These are phyloP conservation scores for Gypsophila paniculata DNA, from an alignment of 179 eudicot species.

Conservation along the genomic window DNA sequence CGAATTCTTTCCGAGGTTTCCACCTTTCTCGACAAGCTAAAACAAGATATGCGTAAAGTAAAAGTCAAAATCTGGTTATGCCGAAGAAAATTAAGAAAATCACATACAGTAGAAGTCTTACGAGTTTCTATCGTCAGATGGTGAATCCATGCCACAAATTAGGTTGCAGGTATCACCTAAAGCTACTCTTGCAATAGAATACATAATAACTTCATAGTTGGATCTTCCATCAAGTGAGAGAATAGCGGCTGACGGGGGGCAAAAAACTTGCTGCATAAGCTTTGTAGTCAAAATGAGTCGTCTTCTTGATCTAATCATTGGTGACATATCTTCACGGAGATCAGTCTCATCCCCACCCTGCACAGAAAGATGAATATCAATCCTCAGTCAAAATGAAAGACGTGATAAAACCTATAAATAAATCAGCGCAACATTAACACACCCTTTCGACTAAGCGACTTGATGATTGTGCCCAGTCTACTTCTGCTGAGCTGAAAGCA, in stretches of 20 bases:
- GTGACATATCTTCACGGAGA: constrained; percentile 41
- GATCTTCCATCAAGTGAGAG: constrained; percentile 62
- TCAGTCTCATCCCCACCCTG: constrained; percentile 68
- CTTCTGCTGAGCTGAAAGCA: constrained; percentile 58
- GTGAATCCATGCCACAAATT: constrained; percentile 27
- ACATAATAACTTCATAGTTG: constrained; percentile 45
- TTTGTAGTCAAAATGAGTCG: constrained; percentile 72
- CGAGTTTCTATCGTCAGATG: constrained; percentile 36
- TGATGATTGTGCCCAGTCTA: constrained; percentile 61
- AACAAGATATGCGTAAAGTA: constrained; percentile 11
- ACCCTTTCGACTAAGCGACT: constrained; percentile 71
- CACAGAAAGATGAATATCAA: not conserved
- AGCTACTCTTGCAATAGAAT: constrained; percentile 54
- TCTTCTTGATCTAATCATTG: constrained; percentile 50
- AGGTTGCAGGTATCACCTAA: constrained; percentile 72
- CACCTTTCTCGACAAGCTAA: constrained; percentile 40
- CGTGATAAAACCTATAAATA: not conserved
- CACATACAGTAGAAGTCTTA: constrained; percentile 35
- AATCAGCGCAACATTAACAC: constrained; percentile 13
- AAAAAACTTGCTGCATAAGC: constrained; percentile 80
- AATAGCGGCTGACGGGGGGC: constrained; percentile 50
- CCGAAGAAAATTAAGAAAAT: not conserved
- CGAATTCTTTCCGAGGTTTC: constrained; percentile 39
- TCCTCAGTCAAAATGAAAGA: not conserved
- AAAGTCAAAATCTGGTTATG: constrained; percentile 20